Percentiles rank a stretch among this genome's conserved stretches.
phyloP scores from a whole-genome alignment of 352 stramenopile genomes.

The Phytophthora chlamydospora region DNA sequence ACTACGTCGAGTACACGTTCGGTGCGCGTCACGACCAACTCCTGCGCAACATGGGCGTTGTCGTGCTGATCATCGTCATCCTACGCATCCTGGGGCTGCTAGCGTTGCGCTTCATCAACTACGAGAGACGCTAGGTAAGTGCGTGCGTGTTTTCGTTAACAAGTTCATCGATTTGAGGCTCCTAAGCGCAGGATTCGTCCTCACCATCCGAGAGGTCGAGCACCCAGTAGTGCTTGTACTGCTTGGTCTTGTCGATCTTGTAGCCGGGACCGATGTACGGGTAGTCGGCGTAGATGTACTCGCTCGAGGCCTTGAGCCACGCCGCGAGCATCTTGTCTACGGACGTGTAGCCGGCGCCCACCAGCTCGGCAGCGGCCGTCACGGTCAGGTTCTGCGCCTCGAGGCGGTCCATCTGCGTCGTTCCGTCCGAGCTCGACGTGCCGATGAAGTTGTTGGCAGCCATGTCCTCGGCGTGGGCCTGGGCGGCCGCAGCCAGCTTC shows the following conservation, averaged over 20 bases:
- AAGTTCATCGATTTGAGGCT: too few relatives aligned
- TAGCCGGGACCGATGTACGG: conserved; percentile 39
- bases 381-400: conserved; percentile 31
- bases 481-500: conserved; percentile 35
- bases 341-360: conserved; percentile 44
- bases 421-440: conserved; percentile 37
- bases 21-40: conserved; percentile 46
- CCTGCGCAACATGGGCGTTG: conserved; percentile 41
- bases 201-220: conserved; percentile 32
- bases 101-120: conserved; percentile 56
- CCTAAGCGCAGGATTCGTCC: conserved; percentile 21
- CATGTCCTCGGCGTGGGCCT: conserved; percentile 31
- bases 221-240: conserved; percentile 46
- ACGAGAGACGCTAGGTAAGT: conserved; percentile 45
- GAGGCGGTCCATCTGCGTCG: conserved; percentile 31
- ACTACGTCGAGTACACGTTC: conserved; percentile 53
- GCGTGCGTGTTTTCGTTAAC: not conserved
- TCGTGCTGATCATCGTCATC: conserved; percentile 48
- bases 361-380: conserved; percentile 35
- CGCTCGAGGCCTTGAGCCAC: conserved; percentile 44
- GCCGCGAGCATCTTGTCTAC: conserved; percentile 39
- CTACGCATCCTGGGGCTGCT: conserved; percentile 50
- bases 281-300: conserved; percentile 40
- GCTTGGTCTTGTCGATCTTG: conserved; percentile 36
- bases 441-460: conserved; percentile 30